Base-by-base conservation (phyloP, 2,329 filamentous ascomycete species). In the Huntiella abstrusa region DNA sequence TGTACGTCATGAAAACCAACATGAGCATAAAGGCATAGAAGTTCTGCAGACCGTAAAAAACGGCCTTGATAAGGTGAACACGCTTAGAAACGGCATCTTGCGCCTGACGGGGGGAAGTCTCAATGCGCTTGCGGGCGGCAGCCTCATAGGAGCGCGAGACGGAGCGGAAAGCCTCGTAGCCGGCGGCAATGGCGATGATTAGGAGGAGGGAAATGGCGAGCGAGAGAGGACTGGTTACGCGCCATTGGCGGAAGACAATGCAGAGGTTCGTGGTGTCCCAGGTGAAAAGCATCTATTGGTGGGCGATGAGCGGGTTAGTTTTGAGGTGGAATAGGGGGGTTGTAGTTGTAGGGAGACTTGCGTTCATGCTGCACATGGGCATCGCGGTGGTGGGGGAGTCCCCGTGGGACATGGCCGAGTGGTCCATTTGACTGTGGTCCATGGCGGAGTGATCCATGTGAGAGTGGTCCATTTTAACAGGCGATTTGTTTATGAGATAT, bases 1-100 rank as follows among this genome's bases (percentile, higher is more conserved):
- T 98, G 65, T 98, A 98, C n/a, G 91, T 98, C 91, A 98, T 98
- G 64, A 98, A 98, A 16, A 98, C 65, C 51, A 98, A 70, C 91
- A 98, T 98, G 60, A 98, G 87, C 71, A 98, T 96, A 58, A 98
- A 96, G 41, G 87, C 92, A 62, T 98, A 98, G 62, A 96, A 96
- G 54, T 91, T 92, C 68, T 98, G 91, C 44, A 91, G 63, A 15
- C 80, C 88, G 66, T 98, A 98, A 47, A 98, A 65, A 32, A 73
- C 62, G 22, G 83, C 83, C 68, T 94, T 88, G 61, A 84, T 66
- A 51, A 92, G 59, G 62, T 83, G 86, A 44, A 76, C 79, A 57
- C 72, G 75, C 62, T 77, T 73, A 60, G 75, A 73, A 52, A 73
- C 67, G 52, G 68, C 66, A 52, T 62, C 65, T 60, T 74, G 73